Conservation (phyloP, 306 rosid genomes). For the Abrus pulchellus region DNA sequence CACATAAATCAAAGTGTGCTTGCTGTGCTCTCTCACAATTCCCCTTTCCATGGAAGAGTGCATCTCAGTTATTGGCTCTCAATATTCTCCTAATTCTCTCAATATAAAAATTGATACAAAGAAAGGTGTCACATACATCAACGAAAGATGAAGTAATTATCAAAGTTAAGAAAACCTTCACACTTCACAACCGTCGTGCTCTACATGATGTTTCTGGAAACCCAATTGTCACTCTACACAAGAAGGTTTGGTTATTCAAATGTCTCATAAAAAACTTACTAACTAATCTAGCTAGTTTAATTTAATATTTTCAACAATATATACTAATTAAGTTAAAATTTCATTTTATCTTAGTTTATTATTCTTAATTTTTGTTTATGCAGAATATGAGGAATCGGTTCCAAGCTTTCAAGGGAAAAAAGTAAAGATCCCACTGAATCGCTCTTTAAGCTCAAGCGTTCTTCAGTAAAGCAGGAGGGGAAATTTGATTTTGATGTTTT, state of each 20-base stretch:
- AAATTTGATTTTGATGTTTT: background rate
- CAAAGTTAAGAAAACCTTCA: background rate
- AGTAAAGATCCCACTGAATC: background rate
- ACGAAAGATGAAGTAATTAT: background rate
- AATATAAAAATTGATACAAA: background rate
- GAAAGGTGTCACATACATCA: background rate
- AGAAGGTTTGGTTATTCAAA: background rate
- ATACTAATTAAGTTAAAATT: background rate
- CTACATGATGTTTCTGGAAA: background rate
- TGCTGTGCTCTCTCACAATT: too few relatives aligned
- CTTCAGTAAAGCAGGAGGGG: background rate
- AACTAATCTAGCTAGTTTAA: too few relatives aligned
- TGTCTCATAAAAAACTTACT: too few relatives aligned
- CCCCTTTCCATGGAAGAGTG: too few relatives aligned
- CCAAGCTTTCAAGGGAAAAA: background rate
- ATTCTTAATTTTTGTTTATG: background rate
- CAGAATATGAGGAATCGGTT: background rate
- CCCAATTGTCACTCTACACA: conserved; percentile 12
- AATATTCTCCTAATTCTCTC: too few relatives aligned
- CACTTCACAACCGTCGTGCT: conserved; percentile 22
- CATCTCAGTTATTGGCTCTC: too few relatives aligned
- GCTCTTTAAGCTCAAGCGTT: background rate
- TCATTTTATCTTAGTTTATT: background rate
- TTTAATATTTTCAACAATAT: background rate
- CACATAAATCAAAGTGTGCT: too few relatives aligned